phyloP scores from a whole-genome alignment of 2,329 filamentous ascomycete genomes.

The Podosphaera fusca region DNA sequence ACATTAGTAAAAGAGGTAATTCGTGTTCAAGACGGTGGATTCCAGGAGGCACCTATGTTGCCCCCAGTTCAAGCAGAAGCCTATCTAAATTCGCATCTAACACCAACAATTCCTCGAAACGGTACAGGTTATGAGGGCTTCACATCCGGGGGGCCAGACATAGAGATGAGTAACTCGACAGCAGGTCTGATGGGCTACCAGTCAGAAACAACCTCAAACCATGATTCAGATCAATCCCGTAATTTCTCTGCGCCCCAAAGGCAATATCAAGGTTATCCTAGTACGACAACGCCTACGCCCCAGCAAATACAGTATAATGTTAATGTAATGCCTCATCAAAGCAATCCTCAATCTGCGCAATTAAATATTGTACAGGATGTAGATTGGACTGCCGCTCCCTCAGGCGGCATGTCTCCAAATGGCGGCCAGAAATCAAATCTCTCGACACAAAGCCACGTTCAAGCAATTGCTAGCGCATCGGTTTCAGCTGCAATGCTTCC shows the following conservation, averaged over 20 bases:
- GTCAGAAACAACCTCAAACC: constrained; percentile 32
- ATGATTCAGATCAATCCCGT: constrained; percentile 27
- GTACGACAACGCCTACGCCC: constrained; percentile 24
- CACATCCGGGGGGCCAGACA: constrained; percentile 34
- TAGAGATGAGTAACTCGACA: constrained; percentile 40
- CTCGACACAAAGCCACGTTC: constrained; percentile 3
- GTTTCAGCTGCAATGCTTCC: constrained; percentile 6
- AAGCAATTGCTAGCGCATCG: constrained; percentile 4
- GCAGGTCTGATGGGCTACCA: constrained; percentile 46
- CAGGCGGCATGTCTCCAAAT: constrained; percentile 26
- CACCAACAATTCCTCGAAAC: constrained; percentile 29
- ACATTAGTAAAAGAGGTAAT: constrained; percentile 38
- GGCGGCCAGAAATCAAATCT: neutral
- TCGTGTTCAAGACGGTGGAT: constrained; percentile 58
- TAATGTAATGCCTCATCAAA: constrained; percentile 4
- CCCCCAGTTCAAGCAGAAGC: constrained; percentile 6
- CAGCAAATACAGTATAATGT: constrained; percentile 6
- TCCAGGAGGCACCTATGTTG: constrained; percentile 27
- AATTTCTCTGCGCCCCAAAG: constrained; percentile 31
- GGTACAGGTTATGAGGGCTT: constrained; percentile 31
- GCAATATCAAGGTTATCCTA: constrained; percentile 33
- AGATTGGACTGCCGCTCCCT: constrained; percentile 57
- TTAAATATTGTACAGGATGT: constrained; percentile 25
- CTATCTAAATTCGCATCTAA: constrained; percentile 16
- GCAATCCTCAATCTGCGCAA: constrained; percentile 9